Evolutionary conservation across 768 basidiomycete species (phyloP), one percentile per base, ranked within the genome.

Genomic region (Mycena chlorophos): DNA sequence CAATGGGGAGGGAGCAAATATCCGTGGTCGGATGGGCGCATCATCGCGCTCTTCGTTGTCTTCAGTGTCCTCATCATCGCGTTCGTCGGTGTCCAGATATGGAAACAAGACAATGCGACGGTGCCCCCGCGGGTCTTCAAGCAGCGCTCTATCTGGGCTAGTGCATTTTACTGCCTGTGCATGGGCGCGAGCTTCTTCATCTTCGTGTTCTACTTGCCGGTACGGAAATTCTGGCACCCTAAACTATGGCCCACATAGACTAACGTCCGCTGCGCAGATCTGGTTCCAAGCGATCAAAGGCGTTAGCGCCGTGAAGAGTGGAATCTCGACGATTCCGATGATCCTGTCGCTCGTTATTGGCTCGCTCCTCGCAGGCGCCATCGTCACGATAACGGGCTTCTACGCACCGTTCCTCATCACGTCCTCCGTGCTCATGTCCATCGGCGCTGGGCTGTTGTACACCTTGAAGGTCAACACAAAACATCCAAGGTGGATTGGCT

Each of bases 1-100:
- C 72, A 76, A 52, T 77, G 75, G 73, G 78, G 77, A 20, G 78
- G 78, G 0, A 71, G 73, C 58, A 63, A 64, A 14, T 73, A 74
- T 56, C 63, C 72, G 0, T 81, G 79, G 79, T 63, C 59, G 46
- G 69, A 70, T 47, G 43, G 28, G 19, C 48, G 48, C 27, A 49
- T 49, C 27, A 49, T 49, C 20, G 48, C 17, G 30, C 48, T 49
- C 30, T 49, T 54, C 28, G 53, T 54, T 22, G 53, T 48, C 45
- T 54, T 48, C 28, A 45, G 12, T 2, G 26, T 68, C 62, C 5
- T 61, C 39, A 49, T 61, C 38, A 22, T 30, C 30, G 19, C 48
- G 3, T 61, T 61, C 52, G 43, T 61, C 29, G 50, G 17, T n/a
- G 49, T 60, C 40, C 58, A 60, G 38, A 38, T 60, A 23, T 51